phyloP scores from a whole-genome alignment of 345 rosid genomes.

The Physaria fendleri region DNA sequence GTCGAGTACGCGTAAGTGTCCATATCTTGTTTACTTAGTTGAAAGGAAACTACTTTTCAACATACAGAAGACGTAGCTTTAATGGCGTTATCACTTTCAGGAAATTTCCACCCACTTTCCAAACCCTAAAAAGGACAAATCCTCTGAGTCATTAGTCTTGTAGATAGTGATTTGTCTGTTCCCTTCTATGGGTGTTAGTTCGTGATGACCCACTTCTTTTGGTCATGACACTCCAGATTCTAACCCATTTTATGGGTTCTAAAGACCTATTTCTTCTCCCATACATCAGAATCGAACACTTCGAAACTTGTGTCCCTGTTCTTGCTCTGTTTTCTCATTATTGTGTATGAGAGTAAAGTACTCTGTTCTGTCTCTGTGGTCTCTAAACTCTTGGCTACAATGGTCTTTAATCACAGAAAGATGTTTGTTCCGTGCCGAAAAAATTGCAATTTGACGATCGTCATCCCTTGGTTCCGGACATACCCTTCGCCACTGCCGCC shows the following conservation, averaged over 20 bases:
- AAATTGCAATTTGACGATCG: not conserved
- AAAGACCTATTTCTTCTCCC: not conserved
- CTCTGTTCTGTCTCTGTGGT: constrained; percentile 6
- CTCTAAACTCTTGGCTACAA: not conserved
- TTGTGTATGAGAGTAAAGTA: not conserved
- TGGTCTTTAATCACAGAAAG: constrained; percentile 19
- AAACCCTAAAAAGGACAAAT: not conserved
- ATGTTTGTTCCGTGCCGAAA: not conserved
- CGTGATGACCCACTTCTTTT: not conserved
- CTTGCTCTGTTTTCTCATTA: not conserved
- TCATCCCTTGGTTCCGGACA: not conserved
- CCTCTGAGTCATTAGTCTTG: not conserved
- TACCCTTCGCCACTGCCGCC: not conserved
- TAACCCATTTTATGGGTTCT: constrained; percentile 8
- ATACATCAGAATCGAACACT: not conserved
- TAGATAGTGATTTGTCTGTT: not conserved
- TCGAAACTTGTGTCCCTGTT: not conserved
- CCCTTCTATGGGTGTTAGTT: not conserved
- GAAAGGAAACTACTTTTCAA: constrained; percentile 11
- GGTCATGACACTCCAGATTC: constrained; percentile 5
- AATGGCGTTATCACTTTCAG: constrained; percentile 5
- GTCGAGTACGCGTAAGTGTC: constrained; percentile 1
- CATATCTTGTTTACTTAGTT: not conserved
- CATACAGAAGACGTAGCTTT: not conserved
- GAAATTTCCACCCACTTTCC: constrained; percentile 20